These are phyloP conservation scores for Cryomyces antarcticus DNA, from an alignment of 495 filamentous ascomycete species.

Conservation along the genomic window DNA sequence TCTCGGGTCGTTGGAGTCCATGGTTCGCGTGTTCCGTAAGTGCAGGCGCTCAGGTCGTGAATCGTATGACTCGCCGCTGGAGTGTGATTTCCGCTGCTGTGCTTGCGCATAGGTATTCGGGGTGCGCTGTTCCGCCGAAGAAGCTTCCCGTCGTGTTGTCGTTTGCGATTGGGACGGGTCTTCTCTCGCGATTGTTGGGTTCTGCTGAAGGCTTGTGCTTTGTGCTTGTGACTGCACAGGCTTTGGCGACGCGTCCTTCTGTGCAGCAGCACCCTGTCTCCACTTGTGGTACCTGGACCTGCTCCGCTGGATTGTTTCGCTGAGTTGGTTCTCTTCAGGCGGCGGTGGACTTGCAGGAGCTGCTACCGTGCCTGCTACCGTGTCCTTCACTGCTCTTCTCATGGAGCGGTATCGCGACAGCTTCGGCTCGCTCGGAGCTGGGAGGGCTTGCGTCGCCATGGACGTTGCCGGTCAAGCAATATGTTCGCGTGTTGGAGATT, in stretches of 20 bases:
- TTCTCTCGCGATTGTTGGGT: slow-evolving; percentile 1
- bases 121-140: neutral
- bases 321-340: neutral
- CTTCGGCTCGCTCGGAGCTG: neutral
- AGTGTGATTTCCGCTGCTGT: neutral
- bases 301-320: slow-evolving; percentile 10
- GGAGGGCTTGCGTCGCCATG: too few species aligned
- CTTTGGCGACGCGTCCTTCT: neutral
- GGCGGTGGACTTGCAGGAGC: neutral
- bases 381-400: slow-evolving; percentile 7
- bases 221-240: neutral
- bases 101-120: neutral
- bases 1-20: too few species aligned
- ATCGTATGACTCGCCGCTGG: too few species aligned
- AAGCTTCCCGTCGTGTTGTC: neutral
- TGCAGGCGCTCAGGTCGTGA: too few species aligned
- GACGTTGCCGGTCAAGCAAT: too few species aligned
- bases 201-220: neutral
- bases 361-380: neutral
- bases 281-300: slow-evolving; percentile 17
- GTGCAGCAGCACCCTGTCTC: neutral
- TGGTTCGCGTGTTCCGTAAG: too few species aligned
- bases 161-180: neutral
- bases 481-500: too few species aligned
- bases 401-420: slow-evolving; percentile 19